Evolutionary conservation across 2,329 filamentous ascomycete species (phyloP).

Genomic region (Dactylonectria estremocensis): DNA sequence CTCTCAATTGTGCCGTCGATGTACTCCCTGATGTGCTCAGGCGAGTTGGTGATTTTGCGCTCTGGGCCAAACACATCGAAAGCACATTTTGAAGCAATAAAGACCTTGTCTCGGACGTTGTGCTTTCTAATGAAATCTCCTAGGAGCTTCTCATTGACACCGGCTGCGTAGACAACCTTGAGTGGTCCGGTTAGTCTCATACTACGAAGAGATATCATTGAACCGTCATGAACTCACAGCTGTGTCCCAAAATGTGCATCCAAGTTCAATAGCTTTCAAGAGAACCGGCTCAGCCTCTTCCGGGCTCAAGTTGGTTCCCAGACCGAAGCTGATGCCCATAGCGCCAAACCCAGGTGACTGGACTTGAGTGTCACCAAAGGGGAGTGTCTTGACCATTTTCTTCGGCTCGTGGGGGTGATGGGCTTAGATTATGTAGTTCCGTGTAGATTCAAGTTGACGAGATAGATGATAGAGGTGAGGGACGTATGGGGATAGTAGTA

Average conservation of each 20-base stretch:
- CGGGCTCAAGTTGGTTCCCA: not conserved
- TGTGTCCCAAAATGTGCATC: not conserved
- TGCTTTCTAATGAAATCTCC: conserved; percentile 67
- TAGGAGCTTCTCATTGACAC: conserved; percentile 65
- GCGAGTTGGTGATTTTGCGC: conserved; percentile 59
- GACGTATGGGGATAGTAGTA: no score
- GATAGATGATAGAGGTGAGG: not conserved
- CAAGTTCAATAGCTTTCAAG: not conserved
- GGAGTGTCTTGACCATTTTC: not conserved
- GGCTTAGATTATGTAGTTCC: not conserved
- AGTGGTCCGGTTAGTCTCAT: no score
- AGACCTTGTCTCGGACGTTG: conserved; percentile 65
- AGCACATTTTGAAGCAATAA: conserved; percentile 65
- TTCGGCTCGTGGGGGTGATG: not conserved
- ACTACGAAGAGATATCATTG: no score
- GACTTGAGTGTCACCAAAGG: not conserved
- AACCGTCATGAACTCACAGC: not conserved
- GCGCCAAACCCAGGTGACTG: not conserved
- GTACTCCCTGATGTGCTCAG: conserved; percentile 62
- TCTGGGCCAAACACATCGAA: conserved; percentile 55
- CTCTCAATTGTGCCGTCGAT: conserved; percentile 65
- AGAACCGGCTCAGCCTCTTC: not conserved
- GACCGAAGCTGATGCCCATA: not conserved
- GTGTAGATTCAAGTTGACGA: not conserved
- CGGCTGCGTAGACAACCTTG: conserved; percentile 62